Conservation (phyloP, 495 filamentous ascomycete genomes). For the Schizothecium vesticola region DNA sequence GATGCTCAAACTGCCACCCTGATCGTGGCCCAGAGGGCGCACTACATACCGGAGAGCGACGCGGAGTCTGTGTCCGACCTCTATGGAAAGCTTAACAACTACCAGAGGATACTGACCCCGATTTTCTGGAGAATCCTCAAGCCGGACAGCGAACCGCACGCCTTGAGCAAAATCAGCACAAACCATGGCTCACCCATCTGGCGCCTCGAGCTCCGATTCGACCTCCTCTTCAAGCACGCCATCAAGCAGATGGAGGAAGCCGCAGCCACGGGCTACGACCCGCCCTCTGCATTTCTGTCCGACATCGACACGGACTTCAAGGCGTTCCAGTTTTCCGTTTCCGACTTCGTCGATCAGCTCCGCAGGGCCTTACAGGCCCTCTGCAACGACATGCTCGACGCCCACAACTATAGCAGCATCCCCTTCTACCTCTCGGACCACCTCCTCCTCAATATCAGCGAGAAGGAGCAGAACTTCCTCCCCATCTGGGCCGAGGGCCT, state of each 20-base stretch:
- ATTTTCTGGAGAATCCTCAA: slow-evolving; percentile 30
- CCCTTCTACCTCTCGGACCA: slow-evolving; percentile 29
- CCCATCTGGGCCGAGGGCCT: slow-evolving; percentile 45
- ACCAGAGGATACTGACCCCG: slow-evolving; percentile 27
- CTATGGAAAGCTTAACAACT: slow-evolving; percentile 17
- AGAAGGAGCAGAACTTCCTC: slow-evolving; percentile 39
- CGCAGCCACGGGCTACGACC: background rate
- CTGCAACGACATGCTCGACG: background rate
- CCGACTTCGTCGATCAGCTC: slow-evolving; percentile 8
- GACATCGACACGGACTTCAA: background rate
- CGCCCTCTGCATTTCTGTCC: background rate
- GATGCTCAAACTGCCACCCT: background rate
- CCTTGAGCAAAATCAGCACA: too few species aligned
- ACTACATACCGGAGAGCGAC: slow-evolving; percentile 22
- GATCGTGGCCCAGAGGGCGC: slow-evolving; percentile 22
- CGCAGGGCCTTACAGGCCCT: background rate
- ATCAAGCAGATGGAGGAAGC: background rate
- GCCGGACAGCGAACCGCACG: too few species aligned
- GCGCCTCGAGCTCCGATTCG: background rate
- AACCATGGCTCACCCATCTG: background rate
- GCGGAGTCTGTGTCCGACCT: slow-evolving; percentile 10
- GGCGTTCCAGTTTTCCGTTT: background rate
- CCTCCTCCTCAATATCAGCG: slow-evolving; percentile 27
- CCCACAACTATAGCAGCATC: slow-evolving; percentile 8
- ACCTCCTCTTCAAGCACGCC: background rate